These are phyloP conservation scores for Hsuehochloa calcarea DNA, from an alignment of 176 grass and related monocot genomes.

Conservation along the genomic window DNA sequence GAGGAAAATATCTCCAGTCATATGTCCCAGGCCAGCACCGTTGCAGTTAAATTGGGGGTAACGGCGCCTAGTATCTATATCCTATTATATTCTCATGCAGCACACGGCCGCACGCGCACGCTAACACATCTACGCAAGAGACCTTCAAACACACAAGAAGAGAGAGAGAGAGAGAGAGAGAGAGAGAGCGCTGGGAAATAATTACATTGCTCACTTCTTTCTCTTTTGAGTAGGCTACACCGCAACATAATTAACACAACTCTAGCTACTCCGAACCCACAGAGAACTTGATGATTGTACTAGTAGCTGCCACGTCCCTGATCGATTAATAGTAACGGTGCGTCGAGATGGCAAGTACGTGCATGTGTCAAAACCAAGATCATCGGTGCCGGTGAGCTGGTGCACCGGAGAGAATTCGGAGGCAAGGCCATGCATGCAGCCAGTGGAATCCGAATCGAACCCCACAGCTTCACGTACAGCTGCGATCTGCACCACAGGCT, in stretches of 20 bases:
- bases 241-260: not conserved
- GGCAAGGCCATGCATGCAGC: not conserved
- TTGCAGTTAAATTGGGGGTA: not conserved
- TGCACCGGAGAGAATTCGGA: not conserved
- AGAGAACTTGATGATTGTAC: not conserved
- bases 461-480: constrained; percentile 1
- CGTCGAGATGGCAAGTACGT: not conserved
- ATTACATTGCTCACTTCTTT: no score
- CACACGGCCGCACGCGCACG: not conserved
- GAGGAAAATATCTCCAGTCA: not conserved
- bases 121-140: no score
- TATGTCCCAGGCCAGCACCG: not conserved
- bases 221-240: no score
- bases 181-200: no score
- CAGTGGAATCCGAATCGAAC: not conserved
- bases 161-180: not conserved
- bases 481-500: not conserved
- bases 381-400: not conserved
- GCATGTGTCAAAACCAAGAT: not conserved
- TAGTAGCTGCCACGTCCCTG: not conserved
- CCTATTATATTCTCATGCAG: not conserved
- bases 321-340: not conserved
- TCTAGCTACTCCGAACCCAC: not conserved
- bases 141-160: not conserved
- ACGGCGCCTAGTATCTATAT: not conserved